Evolutionary conservation across 352 stramenopile species (phyloP), one percentile per base, ranked within the genome.

Genomic region (Thraustochytrium sp.): DNA sequence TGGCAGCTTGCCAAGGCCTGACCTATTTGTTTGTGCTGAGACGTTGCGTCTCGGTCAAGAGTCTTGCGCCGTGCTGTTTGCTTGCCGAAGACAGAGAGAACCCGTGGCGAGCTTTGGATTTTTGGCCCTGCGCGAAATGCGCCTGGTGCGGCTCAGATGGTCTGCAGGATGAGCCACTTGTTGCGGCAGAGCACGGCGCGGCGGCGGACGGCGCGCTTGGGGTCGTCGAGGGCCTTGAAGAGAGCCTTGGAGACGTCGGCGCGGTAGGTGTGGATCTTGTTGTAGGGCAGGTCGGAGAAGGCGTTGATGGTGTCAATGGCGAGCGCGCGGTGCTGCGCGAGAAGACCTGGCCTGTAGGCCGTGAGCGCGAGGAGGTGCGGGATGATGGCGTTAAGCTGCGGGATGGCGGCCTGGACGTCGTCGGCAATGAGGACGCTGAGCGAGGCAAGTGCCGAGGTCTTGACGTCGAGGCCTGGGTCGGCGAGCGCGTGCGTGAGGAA

Each of bases 111-210:
- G n/a, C n/a, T n/a, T n/a, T n/a, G n/a, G n/a, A n/a, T n/a, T n/a
- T n/a, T n/a, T n/a, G n/a, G n/a, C n/a, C n/a, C n/a, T n/a, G n/a
- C n/a, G n/a, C n/a, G n/a, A n/a, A n/a, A n/a, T n/a, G n/a, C n/a
- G n/a, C n/a, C n/a, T n/a, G n/a, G n/a, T n/a, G n/a, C n/a, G n/a
- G n/a, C n/a, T 65, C 46, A 72, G 40, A 72, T 72, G 59, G 42
- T 72, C 36, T 80, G 68, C 68, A 80, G 26, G 18, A 72, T 80
- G n/a, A 80, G 68, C 68, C 68, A 80, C 9, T 16, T 63, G 53
- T 80, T 80, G n/a, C 68, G 48, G 49, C 68, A 80, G 23, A 16
- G 44, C 5, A 80, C 68, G 2, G 68, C 68, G 13, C 68, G 48
- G 18, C 38, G 18, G 23, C 68, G 42, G 4, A 80, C 53, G 13